A percentile compares a stretch with the other conserved stretches of the same genome.
phyloP scores from a whole-genome alignment of 2,329 filamentous ascomycete species.

The Neopestalotiopsis clavispora region DNA sequence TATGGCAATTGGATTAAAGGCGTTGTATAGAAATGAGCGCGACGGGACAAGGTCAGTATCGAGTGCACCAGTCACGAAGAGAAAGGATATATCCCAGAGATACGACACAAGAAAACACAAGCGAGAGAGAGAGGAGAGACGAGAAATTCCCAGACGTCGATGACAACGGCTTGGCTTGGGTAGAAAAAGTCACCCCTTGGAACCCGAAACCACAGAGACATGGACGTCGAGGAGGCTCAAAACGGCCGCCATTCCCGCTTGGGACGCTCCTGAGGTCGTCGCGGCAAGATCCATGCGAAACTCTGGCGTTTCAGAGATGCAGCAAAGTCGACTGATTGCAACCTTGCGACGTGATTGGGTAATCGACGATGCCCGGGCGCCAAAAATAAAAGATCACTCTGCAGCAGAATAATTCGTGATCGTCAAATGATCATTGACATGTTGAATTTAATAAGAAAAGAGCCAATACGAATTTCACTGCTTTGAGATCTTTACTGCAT shows the following conservation, averaged over 20 bases:
- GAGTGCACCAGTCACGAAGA: slow-evolving; percentile 16
- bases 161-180: slow-evolving; percentile 6
- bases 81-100: background rate
- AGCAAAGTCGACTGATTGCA: slow-evolving; percentile 43
- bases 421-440: background rate
- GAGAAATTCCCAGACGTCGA: slow-evolving; percentile 18
- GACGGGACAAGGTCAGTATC: background rate
- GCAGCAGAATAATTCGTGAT: background rate
- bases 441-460: background rate
- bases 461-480: background rate
- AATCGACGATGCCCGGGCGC: slow-evolving; percentile 5
- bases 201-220: slow-evolving; percentile 33
- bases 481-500: background rate
- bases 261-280: slow-evolving; percentile 20
- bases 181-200: slow-evolving; percentile 17
- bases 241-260: slow-evolving; percentile 19
- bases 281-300: slow-evolving; percentile 34
- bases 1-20: background rate
- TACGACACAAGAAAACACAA: background rate
- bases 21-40: slow-evolving; percentile 5
- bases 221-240: slow-evolving; percentile 26
- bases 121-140: slow-evolving; percentile 12
- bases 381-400: background rate
- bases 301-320: slow-evolving; percentile 52
- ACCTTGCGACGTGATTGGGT: slow-evolving; percentile 23